Evolutionary conservation across 257 asterid genomes (phyloP).

Genomic region (Fraxinus anomala): DNA sequence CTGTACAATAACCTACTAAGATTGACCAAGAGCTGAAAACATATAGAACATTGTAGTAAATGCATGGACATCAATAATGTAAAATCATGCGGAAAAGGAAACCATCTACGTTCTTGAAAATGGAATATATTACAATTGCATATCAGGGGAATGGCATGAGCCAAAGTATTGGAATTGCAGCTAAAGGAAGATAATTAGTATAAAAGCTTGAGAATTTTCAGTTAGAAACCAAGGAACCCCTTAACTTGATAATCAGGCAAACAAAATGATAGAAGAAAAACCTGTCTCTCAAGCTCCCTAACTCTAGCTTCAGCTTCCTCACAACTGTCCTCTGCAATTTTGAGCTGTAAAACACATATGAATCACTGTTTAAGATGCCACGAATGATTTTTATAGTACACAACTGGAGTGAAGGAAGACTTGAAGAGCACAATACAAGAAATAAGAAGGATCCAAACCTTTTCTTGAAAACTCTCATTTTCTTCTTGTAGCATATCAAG

Average conservation of each 20-base stretch:
- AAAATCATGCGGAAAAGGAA: neutral
- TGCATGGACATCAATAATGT: neutral
- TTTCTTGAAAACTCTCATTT: conserved; percentile 74
- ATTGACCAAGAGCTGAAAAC: conserved; percentile 5
- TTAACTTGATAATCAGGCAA: conserved; percentile 11
- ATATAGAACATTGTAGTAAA: conserved; percentile 8
- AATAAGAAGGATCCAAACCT: conserved; percentile 49
- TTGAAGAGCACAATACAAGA: conserved; percentile 7
- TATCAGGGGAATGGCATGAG: neutral
- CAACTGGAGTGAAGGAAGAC: conserved; percentile 19
- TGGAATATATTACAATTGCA: neutral
- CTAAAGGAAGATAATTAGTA: neutral
- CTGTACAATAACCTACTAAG: conserved; percentile 13
- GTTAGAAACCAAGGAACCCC: conserved; percentile 22
- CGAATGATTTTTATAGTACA: conserved; percentile 23
- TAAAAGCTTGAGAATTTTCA: conserved; percentile 20
- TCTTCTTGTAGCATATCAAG: conserved; percentile 94
- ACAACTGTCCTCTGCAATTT: conserved; percentile 68
- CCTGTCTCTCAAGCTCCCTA: conserved; percentile 98
- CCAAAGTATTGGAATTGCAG: neutral
- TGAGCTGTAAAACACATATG: conserved; percentile 56
- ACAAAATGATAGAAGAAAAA: conserved; percentile 28
- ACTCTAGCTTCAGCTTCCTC: conserved; percentile 91
- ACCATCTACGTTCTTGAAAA: conserved; percentile 1
- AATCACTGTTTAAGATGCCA: conserved; percentile 30